A percentile compares a stretch with the other conserved stretches of the same genome.
Conservation (phyloP, 192 early-diverging fungal species). For the Coemansia pectinata region DNA sequence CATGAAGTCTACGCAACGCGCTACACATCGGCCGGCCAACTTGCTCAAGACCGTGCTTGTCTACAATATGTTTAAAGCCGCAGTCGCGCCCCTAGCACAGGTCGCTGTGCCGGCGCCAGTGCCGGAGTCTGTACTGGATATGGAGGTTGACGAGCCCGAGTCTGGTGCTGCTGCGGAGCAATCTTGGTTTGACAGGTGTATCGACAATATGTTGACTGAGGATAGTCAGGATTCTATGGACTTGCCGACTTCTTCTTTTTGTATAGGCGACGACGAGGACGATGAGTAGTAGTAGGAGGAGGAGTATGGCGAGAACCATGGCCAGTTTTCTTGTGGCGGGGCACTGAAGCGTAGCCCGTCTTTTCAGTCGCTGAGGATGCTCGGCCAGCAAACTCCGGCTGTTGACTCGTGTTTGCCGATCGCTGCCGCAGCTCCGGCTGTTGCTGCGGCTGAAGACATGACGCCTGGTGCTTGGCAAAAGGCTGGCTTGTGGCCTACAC, state of each 20-base stretch:
- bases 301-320: background rate
- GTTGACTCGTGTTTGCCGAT: background rate
- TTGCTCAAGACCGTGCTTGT: constrained; percentile 49
- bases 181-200: constrained; percentile 54
- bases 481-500: constrained; percentile 1
- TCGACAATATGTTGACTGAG: constrained; percentile 38
- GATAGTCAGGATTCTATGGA: constrained; percentile 18
- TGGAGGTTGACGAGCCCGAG: constrained; percentile 25
- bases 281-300: constrained; percentile 7
- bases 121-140: background rate
- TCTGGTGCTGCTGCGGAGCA: constrained; percentile 39
- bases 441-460: constrained; percentile 2
- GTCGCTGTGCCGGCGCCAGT: background rate
- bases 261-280: constrained; percentile 10
- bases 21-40: constrained; percentile 34
- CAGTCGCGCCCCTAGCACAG: background rate
- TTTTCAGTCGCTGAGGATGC: constrained; percentile 12
- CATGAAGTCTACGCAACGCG: constrained; percentile 32
- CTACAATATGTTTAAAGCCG: constrained; percentile 47
- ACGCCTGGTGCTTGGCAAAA: background rate
- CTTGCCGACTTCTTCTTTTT: background rate
- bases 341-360: constrained; percentile 31
- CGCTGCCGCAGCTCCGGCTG: background rate
- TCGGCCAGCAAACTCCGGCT: background rate
- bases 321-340: background rate